Base-by-base conservation (phyloP, 768 basidiomycete genomes). In the Boletus speciosus region DNA sequence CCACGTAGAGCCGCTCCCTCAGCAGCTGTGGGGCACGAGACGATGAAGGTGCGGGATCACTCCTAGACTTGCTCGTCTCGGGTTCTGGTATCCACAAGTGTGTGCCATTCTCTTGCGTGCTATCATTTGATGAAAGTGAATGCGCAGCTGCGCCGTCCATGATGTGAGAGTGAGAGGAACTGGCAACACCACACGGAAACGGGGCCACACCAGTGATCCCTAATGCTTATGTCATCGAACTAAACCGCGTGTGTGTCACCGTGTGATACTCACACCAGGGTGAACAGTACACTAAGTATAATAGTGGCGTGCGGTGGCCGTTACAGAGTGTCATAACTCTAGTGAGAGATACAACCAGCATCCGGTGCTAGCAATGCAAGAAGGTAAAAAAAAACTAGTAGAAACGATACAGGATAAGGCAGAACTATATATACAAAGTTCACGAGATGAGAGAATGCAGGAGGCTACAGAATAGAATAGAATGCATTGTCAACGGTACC, bases 1-100 rank as follows among this genome's bases (percentile, higher is more conserved):
- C 95, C 41, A 98, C 79, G 61, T 93, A 98, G 5, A 98, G 78
- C 39, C 94, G 77, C 67, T 95, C 90, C 61, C 80, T 85, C 31
- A 85, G 65, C 11, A 77, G 40, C 37, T 59, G 63, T 7, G 69
- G 62, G 4, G 49, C 25, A 43, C 63, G 64, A 35, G 69, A 70
- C 14, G 69, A 65, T 8, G 63, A 59, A 27, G 68, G 49, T 7
- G 4, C 27, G 15, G 62, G 59, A 16, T 65, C 58, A 31, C 46
- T 63, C 11, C 60, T 32, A 25, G 60, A 49, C 4, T 63, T 56
- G 35, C 6, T 50, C 3, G 57, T 7, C 31, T 70, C 68, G 1
- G 68, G 64, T 27, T 62, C 64, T 49, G 69, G 69, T 56, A 70
- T 71, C 68, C 70, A 70, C 44, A 70, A 48, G 43, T 71, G 71